A percentile compares a stretch with the other conserved stretches of the same genome.
Evolutionary conservation across 2,329 filamentous ascomycete genomes (phyloP).

Genomic region (Colletotrichum sublineola): DNA sequence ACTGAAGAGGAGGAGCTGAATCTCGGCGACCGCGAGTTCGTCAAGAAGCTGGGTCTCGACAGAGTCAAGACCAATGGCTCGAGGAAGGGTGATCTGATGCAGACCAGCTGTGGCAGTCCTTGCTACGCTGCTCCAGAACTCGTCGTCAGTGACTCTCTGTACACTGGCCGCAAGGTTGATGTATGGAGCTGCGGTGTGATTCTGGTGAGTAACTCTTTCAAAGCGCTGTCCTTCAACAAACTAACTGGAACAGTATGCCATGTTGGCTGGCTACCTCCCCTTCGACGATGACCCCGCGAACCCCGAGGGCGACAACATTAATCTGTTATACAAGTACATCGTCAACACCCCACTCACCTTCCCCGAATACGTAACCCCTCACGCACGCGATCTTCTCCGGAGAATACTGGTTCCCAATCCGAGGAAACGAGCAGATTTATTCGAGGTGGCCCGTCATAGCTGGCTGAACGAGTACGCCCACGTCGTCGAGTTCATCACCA

Average conservation of each 20-base stretch:
- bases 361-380: slow-evolving; percentile 97
- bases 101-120: slow-evolving; percentile 97
- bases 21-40: slow-evolving; percentile 86
- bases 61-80: slow-evolving; percentile 79
- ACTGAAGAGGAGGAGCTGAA: slow-evolving; percentile 91
- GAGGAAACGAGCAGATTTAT: slow-evolving; percentile 92
- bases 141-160: slow-evolving; percentile 96
- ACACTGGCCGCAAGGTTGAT: slow-evolving; percentile 97
- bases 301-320: slow-evolving; percentile 98
- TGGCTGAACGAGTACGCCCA: slow-evolving; percentile 99
- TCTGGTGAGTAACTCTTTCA: slow-evolving; percentile 73
- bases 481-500: slow-evolving; percentile 96
- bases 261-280: slow-evolving; percentile 96
- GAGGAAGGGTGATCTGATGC: slow-evolving; percentile 94
- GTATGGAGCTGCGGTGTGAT: slow-evolving; percentile 99
- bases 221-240: neutral
- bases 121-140: slow-evolving; percentile 98
- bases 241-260: slow-evolving; percentile 81
- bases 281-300: slow-evolving; percentile 99
- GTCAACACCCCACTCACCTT: slow-evolving; percentile 97
- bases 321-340: slow-evolving; percentile 98
- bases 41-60: slow-evolving; percentile 89
- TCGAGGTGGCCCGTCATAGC: slow-evolving; percentile 97
- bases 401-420: slow-evolving; percentile 96
- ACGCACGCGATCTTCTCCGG: slow-evolving; percentile 91